phyloP scores from a whole-genome alignment of 805 yeast genomes.

The Debaryomyces prosopidis region DNA sequence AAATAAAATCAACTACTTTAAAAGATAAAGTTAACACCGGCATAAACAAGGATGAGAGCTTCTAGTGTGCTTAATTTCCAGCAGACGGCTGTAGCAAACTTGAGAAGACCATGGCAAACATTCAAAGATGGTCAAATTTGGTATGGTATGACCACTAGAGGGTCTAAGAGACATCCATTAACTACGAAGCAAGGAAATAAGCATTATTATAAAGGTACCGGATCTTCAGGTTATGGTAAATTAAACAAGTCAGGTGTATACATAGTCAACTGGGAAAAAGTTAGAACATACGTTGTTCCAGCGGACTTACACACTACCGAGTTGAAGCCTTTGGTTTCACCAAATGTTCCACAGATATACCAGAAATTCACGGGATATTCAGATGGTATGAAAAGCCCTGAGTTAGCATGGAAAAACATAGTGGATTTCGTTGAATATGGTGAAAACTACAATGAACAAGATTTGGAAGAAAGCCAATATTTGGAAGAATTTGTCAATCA shows the following conservation, averaged over 20 bases:
- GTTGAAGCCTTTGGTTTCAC: conserved; percentile 77
- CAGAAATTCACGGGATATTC: conserved; percentile 69
- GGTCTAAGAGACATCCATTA: conserved; percentile 79
- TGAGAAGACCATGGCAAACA: conserved; percentile 88
- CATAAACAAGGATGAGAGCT: conserved; percentile 46
- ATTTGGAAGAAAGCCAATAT: conserved; percentile 34
- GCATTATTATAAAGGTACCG: conserved; percentile 92
- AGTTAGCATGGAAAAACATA: conserved; percentile 68
- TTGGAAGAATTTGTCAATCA: conserved; percentile 39
- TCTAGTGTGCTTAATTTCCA: conserved; percentile 48
- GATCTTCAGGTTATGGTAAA: conserved; percentile 90
- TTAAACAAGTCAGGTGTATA: conserved; percentile 75
- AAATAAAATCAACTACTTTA: not conserved
- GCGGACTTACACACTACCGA: conserved; percentile 32
- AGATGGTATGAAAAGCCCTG: conserved; percentile 73
- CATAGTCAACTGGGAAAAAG: conserved; percentile 78
- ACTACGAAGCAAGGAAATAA: conserved; percentile 95
- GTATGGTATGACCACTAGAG: conserved; percentile 76
- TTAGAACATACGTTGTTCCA: conserved; percentile 89
- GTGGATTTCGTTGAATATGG: conserved; percentile 80
- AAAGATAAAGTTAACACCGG: not conserved
- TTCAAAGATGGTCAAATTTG: conserved; percentile 80
- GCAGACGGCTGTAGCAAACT: conserved; percentile 42
- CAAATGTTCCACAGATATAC: conserved; percentile 66
- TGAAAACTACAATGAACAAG: conserved; percentile 41